Evolutionary conservation across 495 filamentous ascomycete species (phyloP).

Genomic region (Trichoderma reesei): DNA sequence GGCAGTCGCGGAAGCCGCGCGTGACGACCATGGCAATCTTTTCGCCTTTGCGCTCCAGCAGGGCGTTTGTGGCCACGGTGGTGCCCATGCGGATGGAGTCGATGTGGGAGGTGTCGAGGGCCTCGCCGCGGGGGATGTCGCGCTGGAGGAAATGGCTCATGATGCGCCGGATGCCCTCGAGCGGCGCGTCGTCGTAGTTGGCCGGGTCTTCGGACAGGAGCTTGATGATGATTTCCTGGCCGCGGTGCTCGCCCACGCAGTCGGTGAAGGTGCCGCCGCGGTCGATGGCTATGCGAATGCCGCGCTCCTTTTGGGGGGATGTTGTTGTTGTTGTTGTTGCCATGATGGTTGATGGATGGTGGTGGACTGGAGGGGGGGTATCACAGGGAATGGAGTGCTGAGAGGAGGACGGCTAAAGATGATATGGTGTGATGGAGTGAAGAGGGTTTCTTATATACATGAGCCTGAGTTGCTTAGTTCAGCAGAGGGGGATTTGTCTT

Average conservation of each 20-base stretch:
- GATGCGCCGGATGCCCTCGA: conserved; percentile 85
- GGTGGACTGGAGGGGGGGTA: background rate
- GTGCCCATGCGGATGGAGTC: conserved; percentile 83
- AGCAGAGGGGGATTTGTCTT: background rate
- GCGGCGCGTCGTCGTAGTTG: conserved; percentile 81
- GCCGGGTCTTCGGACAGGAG: conserved; percentile 81
- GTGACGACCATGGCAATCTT: conserved; percentile 85
- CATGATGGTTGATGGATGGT: background rate
- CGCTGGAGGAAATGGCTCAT: conserved; percentile 68
- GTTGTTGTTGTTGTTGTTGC: background rate
- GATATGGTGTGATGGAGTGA: too few relatives aligned
- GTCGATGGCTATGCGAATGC: conserved; percentile 52
- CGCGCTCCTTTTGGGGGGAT: conserved; percentile 20
- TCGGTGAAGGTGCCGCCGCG: conserved; percentile 67
- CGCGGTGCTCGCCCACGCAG: conserved; percentile 54
- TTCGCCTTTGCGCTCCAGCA: conserved; percentile 91
- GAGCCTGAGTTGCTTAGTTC: background rate
- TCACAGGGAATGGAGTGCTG: background rate
- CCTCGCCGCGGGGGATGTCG: conserved; percentile 68
- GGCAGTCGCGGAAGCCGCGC: conserved; percentile 84
- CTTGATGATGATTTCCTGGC: conserved; percentile 74
- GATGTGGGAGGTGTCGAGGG: conserved; percentile 76
- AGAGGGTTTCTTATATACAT: background rate
- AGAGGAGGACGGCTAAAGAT: background rate
- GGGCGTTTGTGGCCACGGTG: conserved; percentile 78